Conservation (phyloP, 352 stramenopile genomes). For the Globisporangium ultimum region DNA sequence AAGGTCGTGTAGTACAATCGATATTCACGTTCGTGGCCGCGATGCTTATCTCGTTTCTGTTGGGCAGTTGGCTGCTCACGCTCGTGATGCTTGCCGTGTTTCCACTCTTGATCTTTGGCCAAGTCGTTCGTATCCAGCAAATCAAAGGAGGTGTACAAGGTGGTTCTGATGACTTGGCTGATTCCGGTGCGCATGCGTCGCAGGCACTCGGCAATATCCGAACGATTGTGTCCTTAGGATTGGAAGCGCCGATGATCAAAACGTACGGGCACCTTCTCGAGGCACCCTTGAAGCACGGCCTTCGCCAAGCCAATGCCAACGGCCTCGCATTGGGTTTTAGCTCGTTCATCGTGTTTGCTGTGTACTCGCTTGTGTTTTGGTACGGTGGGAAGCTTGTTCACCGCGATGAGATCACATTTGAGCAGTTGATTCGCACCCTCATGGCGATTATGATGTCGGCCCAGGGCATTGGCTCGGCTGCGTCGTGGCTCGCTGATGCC, state of each 20-base stretch:
- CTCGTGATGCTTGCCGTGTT: constrained; percentile 55
- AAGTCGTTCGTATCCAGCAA: constrained; percentile 22
- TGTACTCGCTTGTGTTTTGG: constrained; percentile 61
- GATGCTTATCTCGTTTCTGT: constrained; percentile 37
- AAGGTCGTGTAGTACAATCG: constrained; percentile 43
- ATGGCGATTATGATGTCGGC: constrained; percentile 55
- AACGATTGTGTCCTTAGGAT: constrained; percentile 36
- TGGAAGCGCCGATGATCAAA: constrained; percentile 23
- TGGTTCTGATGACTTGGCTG: not conserved
- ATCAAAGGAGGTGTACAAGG: constrained; percentile 13
- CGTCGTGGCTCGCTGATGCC: constrained; percentile 27
- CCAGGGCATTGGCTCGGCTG: constrained; percentile 26
- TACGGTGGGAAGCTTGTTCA: constrained; percentile 51
- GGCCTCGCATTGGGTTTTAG: constrained; percentile 62
- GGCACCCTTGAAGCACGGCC: constrained; percentile 24
- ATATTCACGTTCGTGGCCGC: constrained; percentile 34
- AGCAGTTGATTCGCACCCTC: constrained; percentile 47
- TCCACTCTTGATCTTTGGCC: constrained; percentile 52
- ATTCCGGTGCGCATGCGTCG: constrained; percentile 36
- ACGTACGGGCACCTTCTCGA: constrained; percentile 24
- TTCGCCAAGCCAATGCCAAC: constrained; percentile 33
- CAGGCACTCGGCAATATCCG: constrained; percentile 51
- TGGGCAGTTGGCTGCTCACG: constrained; percentile 54
- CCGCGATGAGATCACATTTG: constrained; percentile 31
- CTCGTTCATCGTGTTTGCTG: constrained; percentile 54